Evolutionary conservation across 257 asterid species (phyloP).

Genomic region (Leptodermis oblonga): DNA sequence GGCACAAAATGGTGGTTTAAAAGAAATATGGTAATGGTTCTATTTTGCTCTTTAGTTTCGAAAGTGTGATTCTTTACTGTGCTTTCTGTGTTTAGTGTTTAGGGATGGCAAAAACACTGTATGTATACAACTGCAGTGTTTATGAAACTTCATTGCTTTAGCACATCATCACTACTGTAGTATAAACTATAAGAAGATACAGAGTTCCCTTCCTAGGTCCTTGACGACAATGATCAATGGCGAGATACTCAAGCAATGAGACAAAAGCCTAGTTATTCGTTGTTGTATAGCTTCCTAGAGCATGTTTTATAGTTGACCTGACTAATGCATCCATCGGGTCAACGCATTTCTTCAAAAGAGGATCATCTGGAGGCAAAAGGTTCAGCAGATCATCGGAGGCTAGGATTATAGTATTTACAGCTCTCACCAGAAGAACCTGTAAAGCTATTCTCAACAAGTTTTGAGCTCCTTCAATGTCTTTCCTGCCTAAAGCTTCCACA

Average conservation of each 20-base stretch:
- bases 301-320: slow-evolving; percentile 42
- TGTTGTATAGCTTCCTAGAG: too few relatives aligned
- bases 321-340: slow-evolving; percentile 68
- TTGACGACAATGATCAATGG: not conserved
- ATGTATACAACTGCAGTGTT: too few relatives aligned
- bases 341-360: slow-evolving; percentile 56
- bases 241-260: too few relatives aligned
- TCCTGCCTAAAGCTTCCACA: slow-evolving; percentile 50
- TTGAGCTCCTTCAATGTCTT: slow-evolving; percentile 74
- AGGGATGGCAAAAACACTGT: too few relatives aligned
- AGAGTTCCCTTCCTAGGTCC: not conserved
- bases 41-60: not conserved
- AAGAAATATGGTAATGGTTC: not conserved
- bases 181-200: not conserved
- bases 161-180: not conserved
- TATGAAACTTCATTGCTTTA: not conserved
- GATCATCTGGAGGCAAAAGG: slow-evolving; percentile 68
- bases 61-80: not conserved
- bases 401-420: slow-evolving; percentile 54
- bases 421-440: slow-evolving; percentile 59
- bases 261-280: too few relatives aligned
- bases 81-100: not conserved
- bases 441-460: slow-evolving; percentile 60
- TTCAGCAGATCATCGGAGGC: slow-evolving; percentile 63
- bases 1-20: not conserved